Percentiles rank a stretch among this genome's conserved stretches.
phyloP scores from a whole-genome alignment of 305 asterid genomes.

The Fraxinus baroniana region DNA sequence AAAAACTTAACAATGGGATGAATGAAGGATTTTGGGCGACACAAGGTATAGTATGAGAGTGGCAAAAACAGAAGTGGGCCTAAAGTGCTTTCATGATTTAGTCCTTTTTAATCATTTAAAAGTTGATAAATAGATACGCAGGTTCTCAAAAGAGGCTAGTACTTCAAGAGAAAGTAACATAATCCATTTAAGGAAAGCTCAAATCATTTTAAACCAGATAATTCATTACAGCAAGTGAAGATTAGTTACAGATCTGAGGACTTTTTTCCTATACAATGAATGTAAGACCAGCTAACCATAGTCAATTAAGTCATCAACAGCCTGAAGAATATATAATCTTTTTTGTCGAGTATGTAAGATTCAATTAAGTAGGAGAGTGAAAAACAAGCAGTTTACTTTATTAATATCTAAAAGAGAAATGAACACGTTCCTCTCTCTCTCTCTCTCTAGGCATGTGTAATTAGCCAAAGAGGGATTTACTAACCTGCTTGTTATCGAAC shows the following conservation, averaged over 20 bases:
- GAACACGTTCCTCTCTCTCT: background rate
- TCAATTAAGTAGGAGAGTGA: background rate
- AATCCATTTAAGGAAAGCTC: conserved; percentile 8
- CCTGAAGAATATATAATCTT: background rate
- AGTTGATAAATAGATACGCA: conserved; percentile 12
- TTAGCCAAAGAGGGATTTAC: conserved; percentile 18
- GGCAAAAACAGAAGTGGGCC: conserved; percentile 9
- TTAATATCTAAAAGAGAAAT: background rate
- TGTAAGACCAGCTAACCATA: background rate
- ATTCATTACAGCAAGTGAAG: conserved; percentile 15
- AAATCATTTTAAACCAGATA: background rate
- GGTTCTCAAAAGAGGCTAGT: background rate
- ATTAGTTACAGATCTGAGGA: conserved; percentile 6
- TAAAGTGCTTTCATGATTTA: background rate
- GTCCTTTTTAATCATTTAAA: conserved; percentile 15
- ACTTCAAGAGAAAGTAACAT: background rate
- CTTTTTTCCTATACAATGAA: background rate
- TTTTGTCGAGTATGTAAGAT: background rate
- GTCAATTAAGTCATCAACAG: background rate
- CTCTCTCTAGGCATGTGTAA: background rate
- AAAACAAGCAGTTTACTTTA: background rate
- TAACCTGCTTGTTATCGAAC: conserved; percentile 83
- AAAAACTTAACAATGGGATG: background rate
- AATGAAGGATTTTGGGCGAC: background rate
- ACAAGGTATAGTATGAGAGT: background rate